Conservation (phyloP, 2,329 filamentous ascomycete species). For the Hypoxylon sp. region DNA sequence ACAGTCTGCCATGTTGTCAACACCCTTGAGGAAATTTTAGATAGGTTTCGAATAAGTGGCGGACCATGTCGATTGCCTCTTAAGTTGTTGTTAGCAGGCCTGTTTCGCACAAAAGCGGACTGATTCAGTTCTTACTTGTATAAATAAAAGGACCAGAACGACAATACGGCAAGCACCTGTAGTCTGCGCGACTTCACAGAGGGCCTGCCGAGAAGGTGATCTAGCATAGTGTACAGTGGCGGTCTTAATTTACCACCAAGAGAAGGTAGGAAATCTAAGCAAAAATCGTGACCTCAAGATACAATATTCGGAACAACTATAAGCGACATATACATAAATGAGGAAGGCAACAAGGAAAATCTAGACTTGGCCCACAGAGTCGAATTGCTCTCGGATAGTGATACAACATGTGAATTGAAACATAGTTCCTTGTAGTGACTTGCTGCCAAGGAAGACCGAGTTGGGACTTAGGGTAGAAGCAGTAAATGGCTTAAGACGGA, state of each 20-base stretch:
- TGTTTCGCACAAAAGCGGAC: conserved; percentile 23
- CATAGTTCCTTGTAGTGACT: conserved; percentile 23
- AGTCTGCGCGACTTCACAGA: conserved; percentile 92
- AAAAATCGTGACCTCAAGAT: conserved; percentile 7
- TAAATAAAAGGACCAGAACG: conserved; percentile 91
- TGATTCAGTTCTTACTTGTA: conserved; percentile 69
- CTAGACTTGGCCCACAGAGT: conserved; percentile 11
- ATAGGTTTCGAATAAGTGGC: conserved; percentile 79
- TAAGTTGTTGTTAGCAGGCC: conserved; percentile 56
- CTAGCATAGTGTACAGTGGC: conserved; percentile 67
- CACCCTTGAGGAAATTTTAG: conserved; percentile 75
- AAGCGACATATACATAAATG: not conserved
- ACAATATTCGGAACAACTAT: conserved; percentile 16
- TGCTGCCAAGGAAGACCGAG: conserved; percentile 24
- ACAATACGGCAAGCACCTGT: conserved; percentile 90
- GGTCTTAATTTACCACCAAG: conserved; percentile 18
- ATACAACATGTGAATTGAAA: conserved; percentile 38
- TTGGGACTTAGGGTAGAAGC: conserved; percentile 8
- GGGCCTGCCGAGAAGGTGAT: conserved; percentile 92
- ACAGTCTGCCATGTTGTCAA: conserved; percentile 93
- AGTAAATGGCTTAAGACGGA: conserved; percentile 20
- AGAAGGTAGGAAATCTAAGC: not conserved
- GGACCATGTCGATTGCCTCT: conserved; percentile 92
- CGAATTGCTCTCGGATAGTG: conserved; percentile 20
- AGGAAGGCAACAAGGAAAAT: not conserved